Base-by-base conservation (phyloP, 2,329 filamentous ascomycete species). In the Aureobasidium sp. region DNA sequence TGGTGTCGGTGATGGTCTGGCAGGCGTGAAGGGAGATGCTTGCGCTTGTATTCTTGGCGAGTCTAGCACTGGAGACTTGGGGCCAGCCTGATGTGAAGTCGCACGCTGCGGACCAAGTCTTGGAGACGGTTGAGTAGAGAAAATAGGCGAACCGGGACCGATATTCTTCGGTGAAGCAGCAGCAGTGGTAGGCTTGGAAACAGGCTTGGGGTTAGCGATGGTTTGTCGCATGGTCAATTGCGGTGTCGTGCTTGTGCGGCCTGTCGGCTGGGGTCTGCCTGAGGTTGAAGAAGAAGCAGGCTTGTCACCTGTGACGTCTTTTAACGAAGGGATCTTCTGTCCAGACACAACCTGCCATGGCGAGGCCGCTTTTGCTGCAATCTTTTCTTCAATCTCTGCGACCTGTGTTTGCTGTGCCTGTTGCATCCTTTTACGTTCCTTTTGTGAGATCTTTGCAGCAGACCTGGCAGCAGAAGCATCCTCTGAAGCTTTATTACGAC, bases 381-480 rank as follows among this genome's bases (percentile, higher is more conserved):
- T 40, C n/a, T 44, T 25, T 17, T 48, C 51, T 11, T 54, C 51
- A 14, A 37, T 22, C 27, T 53, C 53, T 62, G 58, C 53, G 71
- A 68, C 51, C 67, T 72, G 59, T 62, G 66, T 49, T 68, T 74
- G 60, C 63, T 67, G 81, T 57, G 81, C 77, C 62, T 89, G 85
- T 61, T 89, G 81, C 59, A 90, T 81, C 64, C 81, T 87, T 71
- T 95, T 97, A 19, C 90, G 83, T 67, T 96, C 90, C 64, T 93
- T 95, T 62, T 97, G 93, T 0, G 90, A 95, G 60, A 95, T 70
- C 65, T 88, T 95, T 0, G 72, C 69, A 32, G 72, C 66, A 63
- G 61, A 63, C 62, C 29, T 48, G 21, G 41, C 25, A 4, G 52
- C 21, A 7, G 52, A 47, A 22, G 47, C 29, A 11, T 42, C 37